Evolutionary conservation across 768 basidiomycete genomes (phyloP), one percentile per base, ranked within the genome.

Genomic region (Dentipellis fragilis): DNA sequence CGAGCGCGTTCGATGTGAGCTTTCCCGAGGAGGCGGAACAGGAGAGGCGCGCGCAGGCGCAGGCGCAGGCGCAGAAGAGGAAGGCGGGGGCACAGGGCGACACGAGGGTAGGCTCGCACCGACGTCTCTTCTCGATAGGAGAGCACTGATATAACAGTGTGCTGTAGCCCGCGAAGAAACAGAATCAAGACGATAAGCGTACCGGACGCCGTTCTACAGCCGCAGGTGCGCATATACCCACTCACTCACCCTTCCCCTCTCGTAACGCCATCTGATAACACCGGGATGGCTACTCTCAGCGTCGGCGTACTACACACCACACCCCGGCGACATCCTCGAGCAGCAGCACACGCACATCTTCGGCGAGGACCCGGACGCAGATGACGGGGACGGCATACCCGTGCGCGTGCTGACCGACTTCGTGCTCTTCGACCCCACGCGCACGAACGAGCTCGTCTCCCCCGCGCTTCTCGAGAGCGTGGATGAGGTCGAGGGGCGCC

Each of bases 351-450:
- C 48, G 19, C 22, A 21, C 48, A 22, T 49, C 19, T 23, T 49
- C 48, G 48, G 48, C 17, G 48, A 49, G 17, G 48, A 49, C 23
- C 9, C n/a, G 14, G 51, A 38, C 51, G 51, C 34, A 2, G 37
- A 9, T 3, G 14, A n/a, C n/a, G 12, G 36, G 2, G 64, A 71
- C 14, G 71, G 70, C 45, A 72, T 84, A 62, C 84, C 81, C 9
- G 67, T 79, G n/a, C 77, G 87, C 2, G 59, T 77, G 8, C 71
- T 90, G 4, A 72, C 72, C 4, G 74, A 77, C 23, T 90, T 87
- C 59, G 62, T 72, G 1, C 72, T 89, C 48, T 88, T 84, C 63
- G 82, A 89, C 54, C 71, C 79, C 0, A 67, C 64, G 4, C 72
- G 75, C 23, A 60, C 66, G 10, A 72, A 75, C 16, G 71, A 75